Base-by-base conservation (phyloP, 805 yeast genomes). In the Ogataea corticis region DNA sequence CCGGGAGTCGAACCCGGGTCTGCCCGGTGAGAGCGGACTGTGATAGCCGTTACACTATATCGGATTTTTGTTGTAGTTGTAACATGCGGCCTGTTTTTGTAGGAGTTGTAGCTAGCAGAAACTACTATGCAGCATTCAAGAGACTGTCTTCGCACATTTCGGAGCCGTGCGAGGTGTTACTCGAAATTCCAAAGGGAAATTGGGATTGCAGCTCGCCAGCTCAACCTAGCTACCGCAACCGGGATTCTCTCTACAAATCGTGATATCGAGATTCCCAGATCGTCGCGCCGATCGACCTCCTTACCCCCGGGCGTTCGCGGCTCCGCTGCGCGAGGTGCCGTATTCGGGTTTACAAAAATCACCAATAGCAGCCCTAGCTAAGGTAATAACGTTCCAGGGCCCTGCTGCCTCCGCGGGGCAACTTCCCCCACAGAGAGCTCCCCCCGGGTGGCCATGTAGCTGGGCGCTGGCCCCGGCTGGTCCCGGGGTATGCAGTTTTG, bases 1-100 rank as follows among this genome's bases (percentile, higher is more conserved):
- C 55, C 46, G 55, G 55, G 55, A 51, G 52, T 51, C 55, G 55
- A 51, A 51, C 55, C 55, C 55, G 46, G 55, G 50, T 51, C 55
- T 51, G 55, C 55, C 46, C 55, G 55, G 55, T 51, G 55, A 51
- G 55, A 51, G 55, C 55, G 55, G 46, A 51, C 55, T 51, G 55
- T 51, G 55, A 48, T 51, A 51, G 55, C 55, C 55, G 52, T 51
- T 51, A 51, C 55, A 51, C 55, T 45, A 51, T 47, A 51, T 51
- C 55, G 55, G 52, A 51, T 38, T 34, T 46, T 44, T 33, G 40
- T 40, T 40, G 42, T 10, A 9, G 27, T 7, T n/a, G 14, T 28
- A 7, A n/a, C 28, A 6, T 28, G 14, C 14, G 14, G 13, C 13
- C 13, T 28, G 14, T 7, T 7, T 7, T 28, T 4, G 31, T 28